Base-by-base conservation (phyloP, 2,329 filamentous ascomycete species). In the Orbilia blumenaviensis region DNA sequence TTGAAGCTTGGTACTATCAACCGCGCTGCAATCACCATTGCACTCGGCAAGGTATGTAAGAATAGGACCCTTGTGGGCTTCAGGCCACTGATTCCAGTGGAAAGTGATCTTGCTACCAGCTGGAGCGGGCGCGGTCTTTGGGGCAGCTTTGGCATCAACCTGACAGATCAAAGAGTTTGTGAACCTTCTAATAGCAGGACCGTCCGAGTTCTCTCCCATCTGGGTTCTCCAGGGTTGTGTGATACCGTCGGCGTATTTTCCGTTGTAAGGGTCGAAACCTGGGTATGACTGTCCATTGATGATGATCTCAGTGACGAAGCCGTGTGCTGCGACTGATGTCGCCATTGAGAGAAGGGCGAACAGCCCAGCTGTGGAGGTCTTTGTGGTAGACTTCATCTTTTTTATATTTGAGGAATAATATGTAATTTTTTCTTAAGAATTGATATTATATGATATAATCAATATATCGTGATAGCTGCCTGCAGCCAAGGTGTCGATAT, bases 81-180 rank as follows among this genome's bases (percentile, higher is more conserved):
- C 81, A 2, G 86, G 85, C 86, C 86, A 87, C 0, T 81, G 80
- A 61, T 82, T 84, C 86, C 86, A 87, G 77, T 84, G 82, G 38
- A 87, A 80, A 27, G 84, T 83, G 75, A 87, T 81, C 46, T 80
- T 81, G 74, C 83, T 83, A 34, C 86, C 86, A 2, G 86, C 85
- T 2, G 82, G 79, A 34, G 86, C 82, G 8, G 82, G 80, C 5
- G 84, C 83, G 58, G 83, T 82, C 1, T 82, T 82, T 16, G 81
- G 79, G 1, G 82, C 85, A 12, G 84, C 82, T 3, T 81, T 82
- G 8, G 83, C 83, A 8, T 81, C 80, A 9, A 81, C 81, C 79
- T 86, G 85, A 80, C 86, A 87, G 80, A 86, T 84, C 77, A 87
- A 86, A 58, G 86, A 56, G 21, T 66, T 82, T 8, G 25, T 12